Evolutionary conservation across 768 basidiomycete species (phyloP).

Genomic region (Kwoniella sp.): DNA sequence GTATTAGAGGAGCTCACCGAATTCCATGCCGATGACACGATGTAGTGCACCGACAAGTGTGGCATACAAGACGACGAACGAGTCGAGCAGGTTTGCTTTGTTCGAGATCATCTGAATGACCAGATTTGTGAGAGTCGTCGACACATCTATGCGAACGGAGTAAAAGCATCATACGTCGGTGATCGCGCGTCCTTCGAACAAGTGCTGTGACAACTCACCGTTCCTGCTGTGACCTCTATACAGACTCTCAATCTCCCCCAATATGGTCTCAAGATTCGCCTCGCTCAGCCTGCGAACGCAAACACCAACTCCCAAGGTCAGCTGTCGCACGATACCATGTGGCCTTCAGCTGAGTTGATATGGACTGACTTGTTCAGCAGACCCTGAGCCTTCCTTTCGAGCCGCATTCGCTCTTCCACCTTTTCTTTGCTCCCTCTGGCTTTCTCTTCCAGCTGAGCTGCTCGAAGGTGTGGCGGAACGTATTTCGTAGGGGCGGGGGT

Average conservation of each 20-base stretch:
- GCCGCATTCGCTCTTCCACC: constrained; percentile 60
- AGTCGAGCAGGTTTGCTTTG: constrained; percentile 79
- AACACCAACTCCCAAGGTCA: constrained; percentile 2
- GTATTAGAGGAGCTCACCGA: constrained; percentile 63
- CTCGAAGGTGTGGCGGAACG: constrained; percentile 77
- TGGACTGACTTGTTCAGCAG: constrained; percentile 73
- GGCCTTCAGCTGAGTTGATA: neutral
- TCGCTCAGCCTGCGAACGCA: constrained; percentile 72
- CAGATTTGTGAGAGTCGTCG: constrained; percentile 72
- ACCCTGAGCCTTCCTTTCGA: constrained; percentile 79
- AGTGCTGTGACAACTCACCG: constrained; percentile 64
- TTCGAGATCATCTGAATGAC: constrained; percentile 77
- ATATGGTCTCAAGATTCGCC: constrained; percentile 75
- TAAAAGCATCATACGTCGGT: neutral
- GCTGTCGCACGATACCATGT: neutral
- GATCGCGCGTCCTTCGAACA: too few species aligned
- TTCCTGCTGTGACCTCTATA: constrained; percentile 77
- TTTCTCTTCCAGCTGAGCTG: constrained; percentile 54
- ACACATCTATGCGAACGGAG: constrained; percentile 67
- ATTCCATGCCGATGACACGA: constrained; percentile 80
- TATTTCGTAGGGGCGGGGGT: constrained; percentile 60
- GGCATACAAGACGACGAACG: constrained; percentile 84
- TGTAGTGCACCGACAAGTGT: constrained; percentile 79
- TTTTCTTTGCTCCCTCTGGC: constrained; percentile 50
- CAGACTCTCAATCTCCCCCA: constrained; percentile 71